These are phyloP conservation scores for Ramalina intermedia DNA, from an alignment of 495 filamentous ascomycete species.

Conservation along the genomic window DNA sequence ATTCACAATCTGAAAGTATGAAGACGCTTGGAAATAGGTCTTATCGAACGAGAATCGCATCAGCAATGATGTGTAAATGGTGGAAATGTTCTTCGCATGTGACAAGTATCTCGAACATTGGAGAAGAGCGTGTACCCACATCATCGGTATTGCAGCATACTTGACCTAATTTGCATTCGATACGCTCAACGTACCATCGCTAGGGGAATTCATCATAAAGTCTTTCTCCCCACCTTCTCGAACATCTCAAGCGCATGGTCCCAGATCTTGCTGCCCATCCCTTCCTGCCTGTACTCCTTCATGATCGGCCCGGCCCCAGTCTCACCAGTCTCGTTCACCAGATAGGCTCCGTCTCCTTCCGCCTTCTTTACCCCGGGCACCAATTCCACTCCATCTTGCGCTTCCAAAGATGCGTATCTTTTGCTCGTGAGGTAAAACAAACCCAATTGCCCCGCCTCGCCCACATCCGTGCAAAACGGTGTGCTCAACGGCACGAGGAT, in stretches of 20 bases:
- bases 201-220: not conserved
- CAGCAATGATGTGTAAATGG: too few species aligned
- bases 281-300: not conserved
- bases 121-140: too few species aligned
- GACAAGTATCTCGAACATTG: too few species aligned
- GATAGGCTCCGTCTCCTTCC: constrained; percentile 1
- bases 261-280: not conserved
- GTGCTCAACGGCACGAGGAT: not conserved
- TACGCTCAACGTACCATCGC: too few species aligned
- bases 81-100: too few species aligned
- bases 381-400: not conserved
- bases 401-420: not conserved
- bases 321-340: not conserved
- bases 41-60: too few species aligned
- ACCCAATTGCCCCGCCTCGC: not conserved
- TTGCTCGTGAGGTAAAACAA: constrained; percentile 1
- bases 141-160: too few species aligned
- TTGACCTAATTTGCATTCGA: not conserved
- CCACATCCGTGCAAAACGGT: not conserved
- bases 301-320: not conserved
- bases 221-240: not conserved
- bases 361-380: not conserved
- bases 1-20: too few species aligned
- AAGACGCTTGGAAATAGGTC: too few species aligned
- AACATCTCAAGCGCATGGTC: not conserved